A percentile compares a stretch with the other conserved stretches of the same genome.
Conservation (phyloP, 2,329 filamentous ascomycete species). For the Pseudocercospora cruenta region DNA sequence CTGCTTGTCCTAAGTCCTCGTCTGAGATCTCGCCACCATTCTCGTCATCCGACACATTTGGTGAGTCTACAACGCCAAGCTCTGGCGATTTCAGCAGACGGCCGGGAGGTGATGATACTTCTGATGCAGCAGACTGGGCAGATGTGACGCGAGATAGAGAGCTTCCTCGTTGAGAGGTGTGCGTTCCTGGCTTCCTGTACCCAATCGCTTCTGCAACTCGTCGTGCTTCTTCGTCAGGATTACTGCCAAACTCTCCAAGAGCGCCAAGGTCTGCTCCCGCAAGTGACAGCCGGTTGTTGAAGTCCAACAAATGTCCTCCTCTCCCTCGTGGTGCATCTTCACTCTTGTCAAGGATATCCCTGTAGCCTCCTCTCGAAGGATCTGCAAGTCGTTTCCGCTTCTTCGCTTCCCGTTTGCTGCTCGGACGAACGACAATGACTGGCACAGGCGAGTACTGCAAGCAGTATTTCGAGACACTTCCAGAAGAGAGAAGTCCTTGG, state of each 20-base stretch:
- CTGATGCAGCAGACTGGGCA: constrained; percentile 33
- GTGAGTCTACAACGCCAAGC: neutral
- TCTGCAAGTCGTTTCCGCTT: constrained; percentile 83
- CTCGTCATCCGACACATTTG: constrained; percentile 18
- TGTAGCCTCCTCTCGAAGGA: constrained; percentile 73
- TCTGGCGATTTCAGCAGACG: constrained; percentile 41
- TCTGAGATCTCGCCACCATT: constrained; percentile 32
- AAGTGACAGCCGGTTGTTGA: constrained; percentile 51
- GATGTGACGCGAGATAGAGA: constrained; percentile 36
- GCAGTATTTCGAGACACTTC: constrained; percentile 92
- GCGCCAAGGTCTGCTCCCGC: constrained; percentile 43
- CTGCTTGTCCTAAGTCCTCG: constrained; percentile 25
- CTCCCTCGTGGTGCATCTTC: constrained; percentile 44
- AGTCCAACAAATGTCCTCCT: constrained; percentile 58
- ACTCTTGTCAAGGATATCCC: constrained; percentile 73
- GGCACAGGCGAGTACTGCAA: constrained; percentile 91
- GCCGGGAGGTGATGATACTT: constrained; percentile 54
- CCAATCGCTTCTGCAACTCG: constrained; percentile 47
- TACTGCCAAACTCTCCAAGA: constrained; percentile 35
- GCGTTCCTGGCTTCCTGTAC: constrained; percentile 27
- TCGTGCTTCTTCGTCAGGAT: constrained; percentile 41
- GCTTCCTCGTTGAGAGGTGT: constrained; percentile 27
- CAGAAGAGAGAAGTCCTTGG: constrained; percentile 76
- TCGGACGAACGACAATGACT: constrained; percentile 87
- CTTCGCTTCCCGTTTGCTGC: constrained; percentile 85